Evolutionary conservation across 2,329 filamentous ascomycete species (phyloP).

Genomic region (Raffaelea ambrosiae): DNA sequence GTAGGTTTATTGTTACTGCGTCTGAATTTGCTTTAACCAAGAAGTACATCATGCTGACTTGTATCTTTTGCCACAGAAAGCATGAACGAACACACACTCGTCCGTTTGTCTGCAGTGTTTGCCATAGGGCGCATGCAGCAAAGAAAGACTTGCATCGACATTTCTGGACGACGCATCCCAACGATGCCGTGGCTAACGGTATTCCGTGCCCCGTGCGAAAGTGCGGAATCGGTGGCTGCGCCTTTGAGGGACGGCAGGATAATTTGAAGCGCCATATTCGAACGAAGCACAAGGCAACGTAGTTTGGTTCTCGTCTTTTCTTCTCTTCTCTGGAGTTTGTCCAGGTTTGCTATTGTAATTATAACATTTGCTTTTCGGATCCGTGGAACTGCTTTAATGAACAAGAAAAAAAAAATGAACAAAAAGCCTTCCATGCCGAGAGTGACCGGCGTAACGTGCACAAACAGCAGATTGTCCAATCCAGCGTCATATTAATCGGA

Average conservation of each 20-base stretch:
- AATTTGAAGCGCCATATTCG: conserved; percentile 11
- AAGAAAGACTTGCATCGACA: conserved; percentile 14
- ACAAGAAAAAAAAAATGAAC: no score
- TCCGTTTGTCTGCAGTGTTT: conserved; percentile 13
- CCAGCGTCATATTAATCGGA: no score
- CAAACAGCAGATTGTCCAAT: no score
- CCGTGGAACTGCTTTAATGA: no score
- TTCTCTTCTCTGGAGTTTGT: not conserved
- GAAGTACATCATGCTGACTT: no score
- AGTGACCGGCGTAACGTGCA: no score
- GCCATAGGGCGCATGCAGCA: conserved; percentile 11
- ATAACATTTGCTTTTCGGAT: no score
- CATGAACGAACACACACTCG: conserved; percentile 15
- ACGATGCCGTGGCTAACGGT: conserved; percentile 8
- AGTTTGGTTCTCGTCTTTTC: not conserved
- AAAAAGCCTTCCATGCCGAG: no score
- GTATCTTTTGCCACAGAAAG: no score
- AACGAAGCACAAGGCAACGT: not conserved
- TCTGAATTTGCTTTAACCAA: not conserved
- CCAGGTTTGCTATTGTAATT: not conserved
- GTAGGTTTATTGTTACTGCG: conserved; percentile 1
- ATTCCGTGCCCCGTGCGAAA: conserved; percentile 9
- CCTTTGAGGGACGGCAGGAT: conserved; percentile 13
- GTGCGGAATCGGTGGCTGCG: conserved; percentile 9
- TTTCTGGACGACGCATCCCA: conserved; percentile 13